Evolutionary conservation across 352 stramenopile genomes (phyloP), one percentile per base, ranked within the genome.

Genomic region (Phytophthora constricta): DNA sequence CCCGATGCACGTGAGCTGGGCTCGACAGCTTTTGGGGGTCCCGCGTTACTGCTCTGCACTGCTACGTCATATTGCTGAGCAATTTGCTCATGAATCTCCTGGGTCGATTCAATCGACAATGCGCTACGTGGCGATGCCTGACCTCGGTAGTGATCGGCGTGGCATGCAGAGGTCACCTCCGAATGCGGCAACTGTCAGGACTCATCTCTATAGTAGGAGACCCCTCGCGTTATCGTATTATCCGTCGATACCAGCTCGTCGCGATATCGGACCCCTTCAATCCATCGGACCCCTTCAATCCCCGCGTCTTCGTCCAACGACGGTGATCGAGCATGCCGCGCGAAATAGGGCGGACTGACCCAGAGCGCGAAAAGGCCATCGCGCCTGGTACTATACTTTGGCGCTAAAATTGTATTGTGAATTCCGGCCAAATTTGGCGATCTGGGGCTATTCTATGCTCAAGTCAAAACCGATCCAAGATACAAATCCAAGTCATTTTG

Each of bases 81-180:
- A n/a, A n/a, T n/a, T n/a, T n/a, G n/a, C n/a, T n/a, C n/a, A n/a
- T n/a, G n/a, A n/a, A n/a, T n/a, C n/a, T n/a, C n/a, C n/a, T n/a
- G n/a, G n/a, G n/a, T n/a, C n/a, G n/a, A n/a, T n/a, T n/a, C n/a
- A 47, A 47, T 47, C 41, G 41, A 47, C 41, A 47, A 23, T 47
- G 41, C 17, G 10, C 41, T 10, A 47, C 41, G 41, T 47, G 41
- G 41, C 19, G 41, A 23, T 47, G 41, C 41, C 41, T 47, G 7
- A 23, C 37, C 4, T 20, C n/a, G 41, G 31, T 7, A 17, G 17
- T 47, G 41, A 47, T 23, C 9, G 41, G 41, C 17, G 41, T 47
- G 4, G 5, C 41, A 47, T 47, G 34, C 34, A 16, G 34, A n/a
- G n/a, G n/a, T n/a, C n/a, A n/a, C n/a, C 34, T 20, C 13, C 41